Conservation (phyloP, 177 flowering plant species). For the Vitis hybrid region DNA sequence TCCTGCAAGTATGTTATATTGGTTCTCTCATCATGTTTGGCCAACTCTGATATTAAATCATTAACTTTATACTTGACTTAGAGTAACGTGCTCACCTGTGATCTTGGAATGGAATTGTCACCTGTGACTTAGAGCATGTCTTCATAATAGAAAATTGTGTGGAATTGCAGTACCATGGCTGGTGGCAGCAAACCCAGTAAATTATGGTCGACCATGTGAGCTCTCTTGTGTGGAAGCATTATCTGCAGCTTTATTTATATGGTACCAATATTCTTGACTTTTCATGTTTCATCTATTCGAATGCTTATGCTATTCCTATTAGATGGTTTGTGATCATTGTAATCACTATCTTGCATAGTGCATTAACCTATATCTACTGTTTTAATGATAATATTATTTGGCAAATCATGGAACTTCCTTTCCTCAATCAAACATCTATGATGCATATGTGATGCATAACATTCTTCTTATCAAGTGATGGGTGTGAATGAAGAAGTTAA, state of each 20-base stretch:
- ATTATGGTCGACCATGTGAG: constrained; percentile 95
- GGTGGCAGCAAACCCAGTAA: constrained; percentile 97
- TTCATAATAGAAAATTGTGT: not conserved
- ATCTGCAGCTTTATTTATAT: constrained; percentile 87
- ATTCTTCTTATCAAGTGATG: no score
- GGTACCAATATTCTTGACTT: constrained; percentile 39
- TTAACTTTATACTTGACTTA: not conserved
- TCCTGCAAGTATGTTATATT: no score
- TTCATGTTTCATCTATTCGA: not conserved
- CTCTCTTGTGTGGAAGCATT: constrained; percentile 97
- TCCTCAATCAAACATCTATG: no score
- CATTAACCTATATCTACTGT: no score
- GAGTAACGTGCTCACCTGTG: not conserved
- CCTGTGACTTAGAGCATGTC: no score
- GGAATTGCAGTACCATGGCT: constrained; percentile 88
- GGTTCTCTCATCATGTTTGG: not conserved
- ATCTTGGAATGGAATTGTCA: not conserved
- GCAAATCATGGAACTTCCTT: no score
- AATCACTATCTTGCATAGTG: no score
- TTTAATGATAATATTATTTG: no score
- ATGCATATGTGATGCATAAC: no score
- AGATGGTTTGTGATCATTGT: no score
- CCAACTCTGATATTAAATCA: not conserved
- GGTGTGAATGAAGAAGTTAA: no score
- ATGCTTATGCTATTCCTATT: no score